These are phyloP conservation scores for Fusarium lyarnte DNA, from an alignment of 2,329 filamentous ascomycete genomes.

Conservation along the genomic window DNA sequence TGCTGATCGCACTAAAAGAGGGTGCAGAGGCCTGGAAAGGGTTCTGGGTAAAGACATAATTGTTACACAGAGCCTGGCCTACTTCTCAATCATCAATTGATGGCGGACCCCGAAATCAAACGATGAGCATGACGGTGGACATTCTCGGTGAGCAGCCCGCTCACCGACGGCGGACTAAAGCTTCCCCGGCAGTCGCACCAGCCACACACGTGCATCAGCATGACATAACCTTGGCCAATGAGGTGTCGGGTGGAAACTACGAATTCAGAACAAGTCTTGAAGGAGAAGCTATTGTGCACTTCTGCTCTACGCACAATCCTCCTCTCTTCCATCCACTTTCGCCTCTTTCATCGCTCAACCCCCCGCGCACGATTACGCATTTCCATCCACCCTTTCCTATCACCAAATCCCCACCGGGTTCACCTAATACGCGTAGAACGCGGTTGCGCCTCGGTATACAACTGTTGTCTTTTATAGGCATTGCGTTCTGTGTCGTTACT, in stretches of 20 bases:
- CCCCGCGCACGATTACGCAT: conserved; percentile 11
- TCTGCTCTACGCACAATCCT: conserved; percentile 25
- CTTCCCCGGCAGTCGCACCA: conserved; percentile 32
- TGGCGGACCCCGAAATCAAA: conserved; percentile 34
- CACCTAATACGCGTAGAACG: conserved; percentile 28
- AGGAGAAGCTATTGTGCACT: conserved; percentile 25
- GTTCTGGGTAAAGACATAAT: conserved; percentile 35
- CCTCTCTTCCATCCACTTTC: conserved; percentile 23
- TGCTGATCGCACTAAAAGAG: conserved; percentile 26
- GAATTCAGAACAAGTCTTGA: conserved; percentile 38
- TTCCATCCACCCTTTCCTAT: not conserved
- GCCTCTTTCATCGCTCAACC: conserved; percentile 10
- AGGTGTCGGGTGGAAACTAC: conserved; percentile 31
- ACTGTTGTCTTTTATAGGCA: conserved; percentile 17
- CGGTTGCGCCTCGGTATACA: conserved; percentile 2
- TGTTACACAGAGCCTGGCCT: not conserved
- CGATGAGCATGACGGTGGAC: conserved; percentile 34
- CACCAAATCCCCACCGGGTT: not conserved
- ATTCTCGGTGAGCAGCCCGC: conserved; percentile 21
- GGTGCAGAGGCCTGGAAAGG: conserved; percentile 26
- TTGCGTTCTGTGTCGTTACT: conserved; percentile 7
- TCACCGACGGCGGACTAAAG: conserved; percentile 41
- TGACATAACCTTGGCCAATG: conserved; percentile 42
- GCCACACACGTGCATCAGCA: conserved; percentile 40
- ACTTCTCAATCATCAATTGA: conserved; percentile 17